Percentiles rank a stretch among this genome's conserved stretches.
Evolutionary conservation across 306 rosid genomes (phyloP).

Genomic region (Senna siamea): DNA sequence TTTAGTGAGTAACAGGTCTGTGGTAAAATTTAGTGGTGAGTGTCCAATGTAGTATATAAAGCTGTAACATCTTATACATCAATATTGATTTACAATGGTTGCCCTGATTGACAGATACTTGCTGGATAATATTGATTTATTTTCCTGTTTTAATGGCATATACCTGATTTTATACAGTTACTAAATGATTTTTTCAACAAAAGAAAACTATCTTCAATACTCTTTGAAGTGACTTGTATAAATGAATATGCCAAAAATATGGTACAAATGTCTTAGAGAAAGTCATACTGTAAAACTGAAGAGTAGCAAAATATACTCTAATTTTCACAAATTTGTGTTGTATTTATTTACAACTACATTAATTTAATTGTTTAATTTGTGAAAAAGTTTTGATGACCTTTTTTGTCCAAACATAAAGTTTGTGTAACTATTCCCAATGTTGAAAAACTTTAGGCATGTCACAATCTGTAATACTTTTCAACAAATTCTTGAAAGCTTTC

Average conservation of each 20-base stretch:
- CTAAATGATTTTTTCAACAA: not conserved
- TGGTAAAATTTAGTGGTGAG: not conserved
- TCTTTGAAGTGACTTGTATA: too few relatives aligned
- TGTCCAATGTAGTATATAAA: not conserved
- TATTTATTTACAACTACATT: too few relatives aligned
- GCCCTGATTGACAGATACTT: conserved; percentile 18
- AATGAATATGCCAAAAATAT: too few relatives aligned
- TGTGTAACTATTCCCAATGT: not conserved
- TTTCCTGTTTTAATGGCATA: conserved; percentile 20
- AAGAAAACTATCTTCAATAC: not conserved
- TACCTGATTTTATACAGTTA: conserved; percentile 8
- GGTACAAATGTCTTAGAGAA: too few relatives aligned
- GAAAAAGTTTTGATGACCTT: too few relatives aligned
- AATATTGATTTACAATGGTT: conserved; percentile 23
- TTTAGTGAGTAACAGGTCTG: conserved; percentile 18
- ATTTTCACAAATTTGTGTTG: too few relatives aligned
- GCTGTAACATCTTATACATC: not conserved
- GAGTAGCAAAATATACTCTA: too few relatives aligned
- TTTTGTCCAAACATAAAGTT: too few relatives aligned
- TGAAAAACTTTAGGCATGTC: conserved; percentile 14
- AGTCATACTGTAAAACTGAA: too few relatives aligned
- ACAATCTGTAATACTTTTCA: not conserved
- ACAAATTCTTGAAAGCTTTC: not conserved
- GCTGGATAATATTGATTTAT: conserved; percentile 16
- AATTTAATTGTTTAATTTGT: too few relatives aligned